Evolutionary conservation across 768 basidiomycete genomes (phyloP).

Genomic region (Multifurca ochricompacta): DNA sequence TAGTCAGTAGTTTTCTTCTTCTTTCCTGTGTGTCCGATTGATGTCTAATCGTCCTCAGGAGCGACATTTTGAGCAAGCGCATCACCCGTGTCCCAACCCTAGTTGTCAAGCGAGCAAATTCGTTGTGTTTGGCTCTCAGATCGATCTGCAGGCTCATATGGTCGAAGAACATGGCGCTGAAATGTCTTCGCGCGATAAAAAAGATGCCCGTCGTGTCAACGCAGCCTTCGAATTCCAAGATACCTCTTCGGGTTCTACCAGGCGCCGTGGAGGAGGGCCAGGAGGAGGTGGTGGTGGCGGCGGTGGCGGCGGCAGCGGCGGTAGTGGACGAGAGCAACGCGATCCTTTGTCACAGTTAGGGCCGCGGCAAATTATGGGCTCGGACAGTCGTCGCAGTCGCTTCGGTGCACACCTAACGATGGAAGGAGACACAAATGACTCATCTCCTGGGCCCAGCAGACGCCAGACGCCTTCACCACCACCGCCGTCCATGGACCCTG

Average conservation of each 20-base stretch:
- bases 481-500: slow-evolving; percentile 43
- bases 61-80: slow-evolving; percentile 63
- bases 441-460: slow-evolving; percentile 21
- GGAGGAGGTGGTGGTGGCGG: slow-evolving; percentile 42
- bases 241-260: slow-evolving; percentile 30
- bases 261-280: slow-evolving; percentile 31
- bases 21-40: neutral
- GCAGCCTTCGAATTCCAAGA: slow-evolving; percentile 64
- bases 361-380: slow-evolving; percentile 27
- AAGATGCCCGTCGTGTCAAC: slow-evolving; percentile 59
- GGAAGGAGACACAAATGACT: slow-evolving; percentile 23
- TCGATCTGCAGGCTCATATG: slow-evolving; percentile 90
- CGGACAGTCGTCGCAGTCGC: slow-evolving; percentile 45
- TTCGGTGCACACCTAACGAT: slow-evolving; percentile 55
- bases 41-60: slow-evolving; percentile 39
- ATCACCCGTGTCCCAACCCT: slow-evolving; percentile 69
- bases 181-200: slow-evolving; percentile 62
- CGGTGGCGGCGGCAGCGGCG: slow-evolving; percentile 36
- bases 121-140: slow-evolving; percentile 79
- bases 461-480: slow-evolving; percentile 30
- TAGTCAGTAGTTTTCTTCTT: slow-evolving; percentile 37
- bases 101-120: slow-evolving; percentile 83
- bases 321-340: slow-evolving; percentile 45
- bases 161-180: slow-evolving; percentile 75
- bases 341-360: slow-evolving; percentile 23